A percentile compares a stretch with the other conserved stretches of the same genome.
These are phyloP conservation scores for Acacia concinna DNA, from an alignment of 331 rosid species.

Conservation along the genomic window DNA sequence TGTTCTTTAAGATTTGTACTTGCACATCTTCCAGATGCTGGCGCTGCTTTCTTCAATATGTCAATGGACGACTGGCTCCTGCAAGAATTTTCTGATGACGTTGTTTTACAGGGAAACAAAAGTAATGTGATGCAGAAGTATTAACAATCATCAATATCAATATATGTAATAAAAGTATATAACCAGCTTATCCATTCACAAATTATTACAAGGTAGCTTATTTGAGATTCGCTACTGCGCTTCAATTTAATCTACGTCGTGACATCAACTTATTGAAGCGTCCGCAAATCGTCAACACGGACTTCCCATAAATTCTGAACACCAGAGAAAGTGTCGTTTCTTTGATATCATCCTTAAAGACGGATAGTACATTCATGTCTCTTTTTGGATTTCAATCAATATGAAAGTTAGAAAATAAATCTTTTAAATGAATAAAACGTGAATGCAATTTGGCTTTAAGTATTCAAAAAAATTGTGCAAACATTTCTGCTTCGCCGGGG, in stretches of 20 bases:
- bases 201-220: background rate
- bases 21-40: slow-evolving; percentile 27
- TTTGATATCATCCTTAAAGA: background rate
- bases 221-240: background rate
- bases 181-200: background rate
- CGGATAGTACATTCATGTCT: background rate
- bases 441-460: background rate
- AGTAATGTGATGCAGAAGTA: background rate
- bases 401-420: background rate
- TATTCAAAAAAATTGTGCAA: background rate
- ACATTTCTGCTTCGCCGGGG: background rate
- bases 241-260: background rate
- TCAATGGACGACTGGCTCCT: slow-evolving; percentile 48
- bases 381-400: background rate
- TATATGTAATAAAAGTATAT: background rate
- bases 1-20: slow-evolving; percentile 32
- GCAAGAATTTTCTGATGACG: slow-evolving; percentile 1
- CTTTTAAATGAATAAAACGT: background rate
- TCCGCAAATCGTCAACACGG: slow-evolving; percentile 8
- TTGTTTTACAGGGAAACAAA: background rate
- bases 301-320: background rate
- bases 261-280: background rate
- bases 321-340: background rate
- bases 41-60: slow-evolving; percentile 28
- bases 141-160: background rate